Evolutionary conservation across 768 basidiomycete genomes (phyloP), one percentile per base, ranked within the genome.

Genomic region (Kwoniella dejecticola): DNA sequence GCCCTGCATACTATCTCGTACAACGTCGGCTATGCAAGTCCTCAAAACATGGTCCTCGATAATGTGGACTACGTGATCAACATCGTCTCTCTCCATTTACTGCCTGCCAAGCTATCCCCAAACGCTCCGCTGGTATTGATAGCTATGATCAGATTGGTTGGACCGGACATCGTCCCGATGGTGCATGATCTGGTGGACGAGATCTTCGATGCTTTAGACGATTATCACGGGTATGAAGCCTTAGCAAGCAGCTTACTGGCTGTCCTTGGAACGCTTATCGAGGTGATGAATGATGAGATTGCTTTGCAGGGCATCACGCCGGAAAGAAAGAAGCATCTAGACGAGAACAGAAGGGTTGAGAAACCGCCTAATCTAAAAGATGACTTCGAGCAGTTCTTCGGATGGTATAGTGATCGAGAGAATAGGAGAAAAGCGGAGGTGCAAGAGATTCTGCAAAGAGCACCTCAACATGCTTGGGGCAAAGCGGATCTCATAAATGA

Each of bases 51-150:
- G 26, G 82, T 99, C 4, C 83, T 97, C 38, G 88, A 94, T 21
- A 96, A 99, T 77, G 95, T 95, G 67, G 95, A 99, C 79, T 98
- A 99, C 74, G 89, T 91, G 8, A 85, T 99, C 57, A 92, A 97
- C 68, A 86, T 89, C 1, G 88, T 95, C 15, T 90, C 91, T 2
- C 87, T 91, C 21, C 85, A 89, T 26, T 83, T 99, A 24, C 87
- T 87, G 11, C 83, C 88, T 62, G 17, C 71, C 1, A 88, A 89
- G 83, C 83, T 98, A 10, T 91, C 95, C 64, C 83, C 90, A 1
- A 87, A 89, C 31, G 95, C 95, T 0, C 89, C 94, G 8, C 88
- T 90, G 64, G 93, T 98, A 5, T 82, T 99, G 21, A 84, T 86
- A 13, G 81, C 93, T 26, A 86, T 97, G 74, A 85, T 98, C 58